These are phyloP conservation scores for Fusarium drepaniforme DNA, from an alignment of 2,329 filamentous ascomycete genomes.

Conservation along the genomic window DNA sequence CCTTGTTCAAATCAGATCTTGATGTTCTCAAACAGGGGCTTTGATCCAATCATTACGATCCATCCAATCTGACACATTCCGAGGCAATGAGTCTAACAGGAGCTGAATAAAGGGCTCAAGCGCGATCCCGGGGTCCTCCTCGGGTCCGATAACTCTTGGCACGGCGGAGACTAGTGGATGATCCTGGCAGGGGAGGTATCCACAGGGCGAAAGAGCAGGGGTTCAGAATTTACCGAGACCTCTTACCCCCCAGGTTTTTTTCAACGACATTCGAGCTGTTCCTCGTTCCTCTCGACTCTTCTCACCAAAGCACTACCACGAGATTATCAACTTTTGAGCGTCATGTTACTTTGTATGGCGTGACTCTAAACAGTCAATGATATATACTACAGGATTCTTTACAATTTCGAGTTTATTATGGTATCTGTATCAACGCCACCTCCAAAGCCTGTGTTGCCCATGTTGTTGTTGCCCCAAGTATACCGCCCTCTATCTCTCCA, in stretches of 20 bases:
- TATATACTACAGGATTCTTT: not conserved
- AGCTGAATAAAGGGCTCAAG: conserved; percentile 45
- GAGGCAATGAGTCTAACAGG: too few relatives aligned
- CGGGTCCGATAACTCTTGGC: conserved; percentile 1
- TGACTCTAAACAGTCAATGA: not conserved
- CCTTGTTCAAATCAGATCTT: not conserved
- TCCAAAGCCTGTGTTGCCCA: not conserved
- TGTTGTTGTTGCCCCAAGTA: not conserved
- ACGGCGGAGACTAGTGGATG: not conserved
- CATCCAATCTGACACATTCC: too few relatives aligned
- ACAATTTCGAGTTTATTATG: conserved; percentile 1
- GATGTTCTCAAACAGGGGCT: not conserved
- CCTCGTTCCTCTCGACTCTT: not conserved
- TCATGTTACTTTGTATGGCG: not conserved
- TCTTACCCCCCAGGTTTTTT: conserved; percentile 32
- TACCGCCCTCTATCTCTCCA: not conserved
- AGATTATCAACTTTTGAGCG: not conserved
- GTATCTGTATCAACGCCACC: not conserved
- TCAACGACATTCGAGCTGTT: conserved; percentile 30
- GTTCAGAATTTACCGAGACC: conserved; percentile 28
- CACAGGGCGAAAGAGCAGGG: conserved; percentile 4
- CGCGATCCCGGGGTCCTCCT: not conserved
- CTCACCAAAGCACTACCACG: not conserved
- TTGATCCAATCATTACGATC: not conserved
- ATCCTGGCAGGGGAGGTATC: not conserved